These are phyloP conservation scores for Paracorniculantispora psalliotae DNA, from an alignment of 2,329 filamentous ascomycete species.

Conservation along the genomic window DNA sequence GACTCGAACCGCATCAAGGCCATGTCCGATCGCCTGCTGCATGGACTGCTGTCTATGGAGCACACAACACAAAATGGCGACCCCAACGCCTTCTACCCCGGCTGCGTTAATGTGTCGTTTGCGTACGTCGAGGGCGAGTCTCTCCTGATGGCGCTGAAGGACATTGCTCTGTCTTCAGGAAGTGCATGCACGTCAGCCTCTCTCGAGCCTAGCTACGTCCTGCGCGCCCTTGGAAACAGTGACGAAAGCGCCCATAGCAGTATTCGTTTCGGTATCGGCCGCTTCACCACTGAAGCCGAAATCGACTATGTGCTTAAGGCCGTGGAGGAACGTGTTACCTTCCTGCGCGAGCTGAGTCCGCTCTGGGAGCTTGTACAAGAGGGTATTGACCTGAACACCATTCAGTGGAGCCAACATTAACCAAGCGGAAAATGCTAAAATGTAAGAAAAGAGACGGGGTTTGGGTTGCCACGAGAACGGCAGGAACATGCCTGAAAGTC, in stretches of 20 bases:
- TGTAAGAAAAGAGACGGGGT: constrained; percentile 11
- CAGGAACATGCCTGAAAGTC: constrained; percentile 25
- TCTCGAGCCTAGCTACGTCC: constrained; percentile 91
- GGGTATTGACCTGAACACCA: constrained; percentile 89
- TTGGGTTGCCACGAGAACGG: neutral
- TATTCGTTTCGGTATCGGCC: constrained; percentile 94
- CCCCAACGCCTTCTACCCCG: constrained; percentile 77
- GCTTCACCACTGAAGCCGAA: constrained; percentile 91
- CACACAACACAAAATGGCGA: constrained; percentile 92
- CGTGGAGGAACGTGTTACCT: constrained; percentile 82
- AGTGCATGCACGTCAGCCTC: constrained; percentile 97
- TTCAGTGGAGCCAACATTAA: constrained; percentile 97
- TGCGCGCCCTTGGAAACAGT: constrained; percentile 89
- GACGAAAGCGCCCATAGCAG: constrained; percentile 97
- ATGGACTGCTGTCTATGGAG: constrained; percentile 81
- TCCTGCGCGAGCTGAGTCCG: constrained; percentile 89
- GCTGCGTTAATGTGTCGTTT: constrained; percentile 97
- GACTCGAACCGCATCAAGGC: constrained; percentile 78
- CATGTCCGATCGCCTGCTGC: constrained; percentile 77
- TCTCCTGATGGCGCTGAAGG: constrained; percentile 95
- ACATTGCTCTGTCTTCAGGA: constrained; percentile 93
- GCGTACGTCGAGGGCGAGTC: constrained; percentile 98
- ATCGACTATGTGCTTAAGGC: constrained; percentile 98
- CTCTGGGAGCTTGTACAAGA: constrained; percentile 98
- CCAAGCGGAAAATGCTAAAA: constrained; percentile 2